Conservation (phyloP, 2,329 filamentous ascomycete species). For the Escovopsis weberi region DNA sequence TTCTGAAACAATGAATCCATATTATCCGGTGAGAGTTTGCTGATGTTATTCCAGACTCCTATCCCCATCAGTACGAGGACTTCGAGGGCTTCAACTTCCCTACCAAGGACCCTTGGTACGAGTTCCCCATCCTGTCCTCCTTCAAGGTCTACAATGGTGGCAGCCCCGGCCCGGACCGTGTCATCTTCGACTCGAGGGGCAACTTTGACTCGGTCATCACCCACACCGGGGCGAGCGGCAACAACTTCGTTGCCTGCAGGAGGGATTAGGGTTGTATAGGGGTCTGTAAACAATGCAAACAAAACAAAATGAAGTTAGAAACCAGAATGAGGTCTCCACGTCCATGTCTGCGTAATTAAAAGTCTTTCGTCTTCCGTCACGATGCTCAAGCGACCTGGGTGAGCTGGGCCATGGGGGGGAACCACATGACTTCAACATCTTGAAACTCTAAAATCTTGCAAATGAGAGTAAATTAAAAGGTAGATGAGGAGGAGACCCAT, state of each 20-base stretch:
- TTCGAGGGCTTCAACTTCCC: constrained; percentile 22
- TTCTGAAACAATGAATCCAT: not conserved
- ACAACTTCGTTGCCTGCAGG: constrained; percentile 51
- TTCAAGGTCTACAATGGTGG: constrained; percentile 21
- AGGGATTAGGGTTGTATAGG: not conserved
- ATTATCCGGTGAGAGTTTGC: not conserved
- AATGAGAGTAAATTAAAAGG: too few relatives aligned
- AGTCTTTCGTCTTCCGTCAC: too few relatives aligned
- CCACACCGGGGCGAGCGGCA: constrained; percentile 53
- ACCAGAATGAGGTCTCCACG: too few relatives aligned
- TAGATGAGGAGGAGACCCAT: too few relatives aligned
- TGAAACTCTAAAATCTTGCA: too few relatives aligned
- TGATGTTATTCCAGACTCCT: constrained; percentile 8
- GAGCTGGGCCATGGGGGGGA: too few relatives aligned
- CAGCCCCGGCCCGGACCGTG: constrained; percentile 49
- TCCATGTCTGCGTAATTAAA: too few relatives aligned
- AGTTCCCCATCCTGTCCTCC: constrained; percentile 21
- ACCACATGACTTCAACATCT: too few relatives aligned
- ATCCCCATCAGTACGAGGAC: constrained; percentile 27
- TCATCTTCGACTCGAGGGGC: constrained; percentile 42
- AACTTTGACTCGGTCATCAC: constrained; percentile 50
- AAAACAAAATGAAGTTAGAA: too few relatives aligned
- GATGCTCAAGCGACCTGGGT: too few relatives aligned
- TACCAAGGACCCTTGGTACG: constrained; percentile 21
- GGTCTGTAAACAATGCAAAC: too few relatives aligned